phyloP scores from a whole-genome alignment of 352 stramenopile species.

The Achlya hypogyna region DNA sequence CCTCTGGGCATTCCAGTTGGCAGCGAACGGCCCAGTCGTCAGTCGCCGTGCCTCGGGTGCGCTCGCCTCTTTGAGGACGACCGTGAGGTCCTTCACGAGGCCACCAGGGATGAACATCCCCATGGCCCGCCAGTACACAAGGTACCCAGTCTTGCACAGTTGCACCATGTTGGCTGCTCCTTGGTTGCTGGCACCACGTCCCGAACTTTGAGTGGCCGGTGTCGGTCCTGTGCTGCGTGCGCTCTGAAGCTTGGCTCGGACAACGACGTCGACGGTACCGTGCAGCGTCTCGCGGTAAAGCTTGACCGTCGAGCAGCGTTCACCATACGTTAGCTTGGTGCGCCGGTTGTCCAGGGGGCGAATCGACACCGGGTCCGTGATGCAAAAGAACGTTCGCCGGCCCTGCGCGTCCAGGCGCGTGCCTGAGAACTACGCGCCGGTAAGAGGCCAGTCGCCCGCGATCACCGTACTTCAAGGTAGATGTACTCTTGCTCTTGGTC shows the following conservation, averaged over 20 bases:
- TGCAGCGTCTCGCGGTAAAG: constrained; percentile 7
- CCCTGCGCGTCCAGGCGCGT: constrained; percentile 6
- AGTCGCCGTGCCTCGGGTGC: constrained; percentile 1
- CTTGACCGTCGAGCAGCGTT: constrained; percentile 19
- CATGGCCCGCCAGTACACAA: constrained; percentile 18
- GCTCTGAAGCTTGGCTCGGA: constrained; percentile 5
- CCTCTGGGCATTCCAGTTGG: neutral
- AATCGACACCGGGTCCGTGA: constrained; percentile 12
- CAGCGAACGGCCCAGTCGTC: constrained; percentile 1
- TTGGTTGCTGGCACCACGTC: neutral
- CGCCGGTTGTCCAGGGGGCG: neutral
- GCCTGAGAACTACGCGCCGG: constrained; percentile 1
- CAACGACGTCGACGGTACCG: constrained; percentile 7
- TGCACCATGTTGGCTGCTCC: neutral
- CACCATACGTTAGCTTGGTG: neutral
- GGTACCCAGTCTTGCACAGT: neutral
- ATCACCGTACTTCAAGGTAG: constrained; percentile 10
- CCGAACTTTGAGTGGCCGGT: neutral
- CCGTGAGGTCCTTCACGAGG: neutral
- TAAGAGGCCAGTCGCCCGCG: neutral
- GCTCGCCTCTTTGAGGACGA: neutral
- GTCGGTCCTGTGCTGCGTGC: neutral
- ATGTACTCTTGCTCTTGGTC: constrained; percentile 19
- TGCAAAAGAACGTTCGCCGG: constrained; percentile 8
- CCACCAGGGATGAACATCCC: constrained; percentile 10